A percentile compares a stretch with the other conserved stretches of the same genome.
Conservation (phyloP, 169 alveolate species). For the Cryptosporidium viatorum region DNA sequence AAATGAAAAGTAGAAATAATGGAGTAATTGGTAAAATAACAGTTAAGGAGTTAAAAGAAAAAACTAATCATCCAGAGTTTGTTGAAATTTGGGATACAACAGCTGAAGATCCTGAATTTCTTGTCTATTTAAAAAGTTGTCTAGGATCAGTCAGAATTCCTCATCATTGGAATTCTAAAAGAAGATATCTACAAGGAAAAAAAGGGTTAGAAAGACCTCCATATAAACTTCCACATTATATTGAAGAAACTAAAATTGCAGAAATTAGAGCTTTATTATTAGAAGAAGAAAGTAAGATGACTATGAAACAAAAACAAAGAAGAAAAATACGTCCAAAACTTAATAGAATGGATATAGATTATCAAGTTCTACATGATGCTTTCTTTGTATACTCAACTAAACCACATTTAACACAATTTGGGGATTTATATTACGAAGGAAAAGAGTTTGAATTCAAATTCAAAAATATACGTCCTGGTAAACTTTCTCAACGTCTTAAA, state of each 20-base stretch:
- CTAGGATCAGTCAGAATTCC: constrained; percentile 97
- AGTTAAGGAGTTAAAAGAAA: constrained; percentile 77
- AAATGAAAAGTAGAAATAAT: constrained; percentile 29
- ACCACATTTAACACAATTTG: constrained; percentile 94
- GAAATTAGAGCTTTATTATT: constrained; percentile 90
- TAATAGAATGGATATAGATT: constrained; percentile 96
- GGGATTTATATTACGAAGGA: constrained; percentile 98
- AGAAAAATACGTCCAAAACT: constrained; percentile 97
- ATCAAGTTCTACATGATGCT: constrained; percentile 97
- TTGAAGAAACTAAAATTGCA: constrained; percentile 90
- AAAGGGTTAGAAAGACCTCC: constrained; percentile 95
- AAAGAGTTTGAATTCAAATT: constrained; percentile 95
- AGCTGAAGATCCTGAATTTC: constrained; percentile 95
- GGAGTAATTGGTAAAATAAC: constrained; percentile 46
- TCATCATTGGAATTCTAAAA: constrained; percentile 97
- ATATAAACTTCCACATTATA: constrained; percentile 94
- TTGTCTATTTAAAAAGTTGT: constrained; percentile 93
- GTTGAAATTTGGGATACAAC: constrained; percentile 96
- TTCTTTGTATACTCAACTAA: constrained; percentile 96
- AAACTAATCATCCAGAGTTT: constrained; percentile 84
- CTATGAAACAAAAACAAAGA: constrained; percentile 95
- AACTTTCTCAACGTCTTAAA: constrained; percentile 92
- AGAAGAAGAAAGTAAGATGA: constrained; percentile 94
- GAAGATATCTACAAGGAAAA: constrained; percentile 94
- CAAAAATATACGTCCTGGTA: constrained; percentile 95